These are phyloP conservation scores for Erodium texanum DNA, from an alignment of 441 rosid genomes.

Conservation along the genomic window DNA sequence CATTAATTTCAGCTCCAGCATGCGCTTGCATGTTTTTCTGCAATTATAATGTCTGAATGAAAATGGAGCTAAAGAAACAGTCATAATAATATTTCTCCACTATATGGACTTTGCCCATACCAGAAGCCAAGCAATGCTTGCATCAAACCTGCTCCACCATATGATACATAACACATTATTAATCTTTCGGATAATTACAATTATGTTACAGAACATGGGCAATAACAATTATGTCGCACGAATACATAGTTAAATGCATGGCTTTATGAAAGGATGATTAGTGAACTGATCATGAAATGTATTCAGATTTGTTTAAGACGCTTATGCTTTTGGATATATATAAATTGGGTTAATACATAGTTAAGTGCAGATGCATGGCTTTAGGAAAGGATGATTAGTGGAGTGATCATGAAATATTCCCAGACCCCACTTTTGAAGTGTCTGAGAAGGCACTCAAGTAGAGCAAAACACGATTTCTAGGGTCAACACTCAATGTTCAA, in stretches of 20 bases:
- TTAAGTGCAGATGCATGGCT: too few relatives aligned
- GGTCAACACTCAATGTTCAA: neutral
- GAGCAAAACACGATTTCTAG: slow-evolving; percentile 2
- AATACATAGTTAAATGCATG: too few relatives aligned
- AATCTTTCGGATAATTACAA: neutral
- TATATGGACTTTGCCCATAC: neutral
- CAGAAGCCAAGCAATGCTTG: neutral
- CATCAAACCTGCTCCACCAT: neutral
- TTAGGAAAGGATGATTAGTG: too few relatives aligned
- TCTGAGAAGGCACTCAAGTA: slow-evolving; percentile 10
- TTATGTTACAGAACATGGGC: neutral
- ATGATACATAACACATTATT: neutral
- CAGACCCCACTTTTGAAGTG: slow-evolving; percentile 7
- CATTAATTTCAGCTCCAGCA: neutral
- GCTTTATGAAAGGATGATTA: too few relatives aligned
- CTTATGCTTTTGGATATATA: too few relatives aligned
- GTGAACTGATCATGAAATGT: too few relatives aligned
- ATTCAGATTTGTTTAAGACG: too few relatives aligned
- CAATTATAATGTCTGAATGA: neutral
- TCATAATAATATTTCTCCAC: neutral
- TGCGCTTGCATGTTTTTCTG: neutral
- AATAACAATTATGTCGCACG: neutral
- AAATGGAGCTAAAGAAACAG: neutral
- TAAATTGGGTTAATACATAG: too few relatives aligned
- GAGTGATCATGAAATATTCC: slow-evolving; percentile 2